These are phyloP conservation scores for Candida wancherniae DNA, from an alignment of 805 yeast species.

Conservation along the genomic window DNA sequence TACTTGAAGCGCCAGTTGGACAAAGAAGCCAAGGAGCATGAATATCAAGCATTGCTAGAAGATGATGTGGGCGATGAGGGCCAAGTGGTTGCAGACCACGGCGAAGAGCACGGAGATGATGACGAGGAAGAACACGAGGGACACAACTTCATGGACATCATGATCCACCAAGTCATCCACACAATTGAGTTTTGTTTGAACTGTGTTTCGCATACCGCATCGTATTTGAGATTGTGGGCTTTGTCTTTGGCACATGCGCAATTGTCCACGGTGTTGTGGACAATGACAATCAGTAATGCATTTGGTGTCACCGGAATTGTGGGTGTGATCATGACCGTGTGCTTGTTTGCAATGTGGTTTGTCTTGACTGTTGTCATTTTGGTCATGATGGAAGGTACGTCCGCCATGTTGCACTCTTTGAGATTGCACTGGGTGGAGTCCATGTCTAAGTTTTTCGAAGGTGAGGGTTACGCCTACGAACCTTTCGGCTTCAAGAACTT, in stretches of 20 bases:
- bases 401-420: conserved; percentile 98
- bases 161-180: conserved; percentile 96
- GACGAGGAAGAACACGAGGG: conserved; percentile 52
- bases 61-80: conserved; percentile 26
- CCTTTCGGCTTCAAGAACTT: conserved; percentile 67
- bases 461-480: conserved; percentile 87
- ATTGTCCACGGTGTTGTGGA: conserved; percentile 90
- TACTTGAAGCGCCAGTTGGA: conserved; percentile 57
- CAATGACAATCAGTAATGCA: conserved; percentile 84
- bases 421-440: conserved; percentile 99
- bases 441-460: conserved; percentile 96
- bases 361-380: conserved; percentile 82
- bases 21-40: conserved; percentile 47
- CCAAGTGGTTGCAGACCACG: conserved; percentile 18
- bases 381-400: conserved; percentile 97
- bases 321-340: conserved; percentile 71
- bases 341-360: conserved; percentile 93
- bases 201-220: conserved; percentile 98
- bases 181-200: conserved; percentile 96
- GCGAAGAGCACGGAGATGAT: conserved; percentile 36
- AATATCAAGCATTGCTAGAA: conserved; percentile 36
- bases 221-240: conserved; percentile 95
- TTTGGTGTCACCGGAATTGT: conserved; percentile 59
- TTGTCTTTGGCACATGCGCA: conserved; percentile 95
- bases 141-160: conserved; percentile 83